Evolutionary conservation across 768 basidiomycete species (phyloP).

Genomic region (Astraeus odoratus): DNA sequence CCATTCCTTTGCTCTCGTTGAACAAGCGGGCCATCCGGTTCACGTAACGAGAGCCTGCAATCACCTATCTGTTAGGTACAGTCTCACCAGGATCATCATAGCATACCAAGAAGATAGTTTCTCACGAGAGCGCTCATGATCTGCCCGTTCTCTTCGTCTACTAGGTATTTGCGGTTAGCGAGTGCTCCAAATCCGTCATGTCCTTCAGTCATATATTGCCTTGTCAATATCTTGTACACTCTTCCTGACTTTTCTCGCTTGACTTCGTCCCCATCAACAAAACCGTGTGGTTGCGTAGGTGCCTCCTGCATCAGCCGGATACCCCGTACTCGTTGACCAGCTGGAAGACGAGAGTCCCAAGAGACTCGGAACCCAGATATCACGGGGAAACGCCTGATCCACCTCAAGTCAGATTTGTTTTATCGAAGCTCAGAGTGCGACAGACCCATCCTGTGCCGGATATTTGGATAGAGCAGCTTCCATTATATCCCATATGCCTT

Average conservation of each 20-base stretch:
- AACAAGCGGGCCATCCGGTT: slow-evolving; percentile 47
- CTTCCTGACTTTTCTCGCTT: slow-evolving; percentile 43
- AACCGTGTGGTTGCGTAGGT: slow-evolving; percentile 13
- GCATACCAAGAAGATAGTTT: slow-evolving; percentile 73
- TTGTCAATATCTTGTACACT: slow-evolving; percentile 76
- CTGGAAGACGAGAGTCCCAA: slow-evolving; percentile 76
- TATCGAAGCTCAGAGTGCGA: neutral
- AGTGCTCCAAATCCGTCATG: slow-evolving; percentile 78
- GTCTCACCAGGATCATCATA: neutral
- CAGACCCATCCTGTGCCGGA: slow-evolving; percentile 88
- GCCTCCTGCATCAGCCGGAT: slow-evolving; percentile 52
- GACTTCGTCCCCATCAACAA: slow-evolving; percentile 49
- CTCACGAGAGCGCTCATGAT: slow-evolving; percentile 75
- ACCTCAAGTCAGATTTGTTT: neutral
- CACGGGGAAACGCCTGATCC: slow-evolving; percentile 74
- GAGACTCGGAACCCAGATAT: slow-evolving; percentile 77
- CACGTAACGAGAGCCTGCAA: slow-evolving; percentile 64
- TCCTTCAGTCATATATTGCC: slow-evolving; percentile 79
- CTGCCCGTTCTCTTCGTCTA: slow-evolving; percentile 80
- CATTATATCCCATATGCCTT: slow-evolving; percentile 70
- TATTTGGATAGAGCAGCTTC: slow-evolving; percentile 69
- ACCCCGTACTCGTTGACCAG: slow-evolving; percentile 67
- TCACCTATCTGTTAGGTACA: neutral
- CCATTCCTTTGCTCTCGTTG: slow-evolving; percentile 19
- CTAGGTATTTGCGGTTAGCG: slow-evolving; percentile 56